A percentile compares a stretch with the other conserved stretches of the same genome.
Evolutionary conservation across 2,329 filamentous ascomycete genomes (phyloP).

Genomic region (Nemania sp.): DNA sequence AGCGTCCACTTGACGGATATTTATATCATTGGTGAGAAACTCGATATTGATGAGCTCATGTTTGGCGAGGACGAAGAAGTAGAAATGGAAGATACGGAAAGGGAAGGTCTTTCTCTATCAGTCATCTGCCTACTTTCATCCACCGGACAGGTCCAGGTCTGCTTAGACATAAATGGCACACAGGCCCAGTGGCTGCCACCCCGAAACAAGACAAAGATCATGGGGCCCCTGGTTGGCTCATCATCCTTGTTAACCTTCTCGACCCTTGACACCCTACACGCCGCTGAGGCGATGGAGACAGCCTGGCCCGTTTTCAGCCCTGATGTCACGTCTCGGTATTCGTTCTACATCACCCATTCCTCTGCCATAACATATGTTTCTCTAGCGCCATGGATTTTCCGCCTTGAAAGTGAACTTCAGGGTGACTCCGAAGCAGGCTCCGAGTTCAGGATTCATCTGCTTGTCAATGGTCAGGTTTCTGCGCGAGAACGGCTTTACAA

Average conservation of each 20-base stretch:
- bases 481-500: slow-evolving; percentile 62
- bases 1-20: slow-evolving; percentile 65
- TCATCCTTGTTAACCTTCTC: slow-evolving; percentile 64
- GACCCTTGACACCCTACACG: slow-evolving; percentile 62
- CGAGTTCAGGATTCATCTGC: slow-evolving; percentile 64
- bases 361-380: slow-evolving; percentile 65
- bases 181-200: slow-evolving; percentile 70
- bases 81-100: slow-evolving; percentile 59
- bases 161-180: slow-evolving; percentile 64
- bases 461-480: slow-evolving; percentile 62
- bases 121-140: slow-evolving; percentile 64
- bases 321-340: slow-evolving; percentile 65
- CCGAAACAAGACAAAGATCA: slow-evolving; percentile 53
- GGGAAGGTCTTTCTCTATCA: slow-evolving; percentile 63
- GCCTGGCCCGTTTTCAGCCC: slow-evolving; percentile 67
- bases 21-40: slow-evolving; percentile 64
- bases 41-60: slow-evolving; percentile 64
- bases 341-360: slow-evolving; percentile 65
- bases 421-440: slow-evolving; percentile 61
- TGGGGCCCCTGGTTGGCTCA: slow-evolving; percentile 46
- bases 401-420: slow-evolving; percentile 64
- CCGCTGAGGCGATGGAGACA: slow-evolving; percentile 58
- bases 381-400: slow-evolving; percentile 65
- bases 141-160: slow-evolving; percentile 64
- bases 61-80: slow-evolving; percentile 67